A percentile compares a stretch with the other conserved stretches of the same genome.
Conservation (phyloP, 768 basidiomycete species). For the Amanita pallidorosea region DNA sequence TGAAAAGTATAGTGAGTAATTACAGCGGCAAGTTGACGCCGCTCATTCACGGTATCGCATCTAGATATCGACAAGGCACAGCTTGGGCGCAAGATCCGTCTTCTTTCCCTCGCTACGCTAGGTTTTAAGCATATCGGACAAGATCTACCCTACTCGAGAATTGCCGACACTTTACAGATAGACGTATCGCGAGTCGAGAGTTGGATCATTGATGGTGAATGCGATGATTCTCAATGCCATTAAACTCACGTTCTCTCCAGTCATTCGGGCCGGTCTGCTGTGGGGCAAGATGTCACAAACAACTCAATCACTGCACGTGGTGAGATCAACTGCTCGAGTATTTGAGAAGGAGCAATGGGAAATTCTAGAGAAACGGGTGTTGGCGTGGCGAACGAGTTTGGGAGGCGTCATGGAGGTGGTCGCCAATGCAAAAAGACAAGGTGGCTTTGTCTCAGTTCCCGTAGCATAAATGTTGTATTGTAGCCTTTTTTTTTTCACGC, state of each 20-base stretch:
- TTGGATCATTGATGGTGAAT: slow-evolving; percentile 79
- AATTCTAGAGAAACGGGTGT: slow-evolving; percentile 57
- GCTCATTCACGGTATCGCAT: slow-evolving; percentile 5
- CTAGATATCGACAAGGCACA: slow-evolving; percentile 46
- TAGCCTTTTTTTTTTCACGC: neutral
- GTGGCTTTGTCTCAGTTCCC: slow-evolving; percentile 19
- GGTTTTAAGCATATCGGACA: slow-evolving; percentile 70
- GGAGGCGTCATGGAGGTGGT: slow-evolving; percentile 63
- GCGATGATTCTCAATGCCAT: neutral
- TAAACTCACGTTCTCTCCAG: slow-evolving; percentile 24
- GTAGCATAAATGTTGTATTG: neutral
- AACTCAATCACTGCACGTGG: slow-evolving; percentile 60
- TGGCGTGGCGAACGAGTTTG: slow-evolving; percentile 72
- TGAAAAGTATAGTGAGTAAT: slow-evolving; percentile 45
- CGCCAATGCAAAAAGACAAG: slow-evolving; percentile 39
- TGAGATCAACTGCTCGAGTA: slow-evolving; percentile 60
- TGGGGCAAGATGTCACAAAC: slow-evolving; percentile 81
- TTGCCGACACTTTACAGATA: slow-evolving; percentile 60
- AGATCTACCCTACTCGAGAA: slow-evolving; percentile 58
- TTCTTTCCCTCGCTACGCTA: slow-evolving; percentile 66
- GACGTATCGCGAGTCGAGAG: slow-evolving; percentile 61
- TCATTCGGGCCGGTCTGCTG: slow-evolving; percentile 70
- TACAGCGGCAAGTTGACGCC: neutral
- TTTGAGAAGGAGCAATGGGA: slow-evolving; percentile 80
- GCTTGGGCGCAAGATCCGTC: slow-evolving; percentile 71